Conservation (phyloP, 345 rosid genomes). For the Draba incana region DNA sequence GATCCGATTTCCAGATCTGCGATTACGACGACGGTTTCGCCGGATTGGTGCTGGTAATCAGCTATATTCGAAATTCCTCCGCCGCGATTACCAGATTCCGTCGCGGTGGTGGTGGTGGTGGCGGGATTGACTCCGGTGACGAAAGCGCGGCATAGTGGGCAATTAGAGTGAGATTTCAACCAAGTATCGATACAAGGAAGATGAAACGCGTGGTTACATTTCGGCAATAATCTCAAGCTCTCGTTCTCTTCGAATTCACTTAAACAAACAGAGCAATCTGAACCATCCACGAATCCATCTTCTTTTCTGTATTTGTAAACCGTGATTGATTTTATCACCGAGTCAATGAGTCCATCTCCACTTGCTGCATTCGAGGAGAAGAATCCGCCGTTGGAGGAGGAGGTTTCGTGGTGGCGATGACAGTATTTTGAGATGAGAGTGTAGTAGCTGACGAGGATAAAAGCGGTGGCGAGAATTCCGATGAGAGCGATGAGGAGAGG, state of each 20-base stretch:
- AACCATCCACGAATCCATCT: constrained; percentile 63
- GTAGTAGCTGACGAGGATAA: constrained; percentile 74
- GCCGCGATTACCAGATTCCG: constrained; percentile 12
- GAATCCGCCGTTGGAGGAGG: neutral
- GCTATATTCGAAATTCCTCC: constrained; percentile 1
- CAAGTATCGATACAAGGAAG: constrained; percentile 85
- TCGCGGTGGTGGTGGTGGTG: neutral
- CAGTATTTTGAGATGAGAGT: constrained; percentile 71
- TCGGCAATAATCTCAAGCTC: constrained; percentile 67
- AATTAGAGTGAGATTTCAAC: constrained; percentile 77
- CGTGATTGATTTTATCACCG: constrained; percentile 56
- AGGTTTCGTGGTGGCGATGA: constrained; percentile 41
- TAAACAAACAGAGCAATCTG: constrained; percentile 74
- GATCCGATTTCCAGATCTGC: constrained; percentile 46
- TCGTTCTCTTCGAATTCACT: constrained; percentile 77
- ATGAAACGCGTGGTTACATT: constrained; percentile 87
- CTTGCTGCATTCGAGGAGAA: neutral
- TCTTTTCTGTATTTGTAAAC: constrained; percentile 56
- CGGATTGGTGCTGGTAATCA: constrained; percentile 6
- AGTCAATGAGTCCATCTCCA: constrained; percentile 63
- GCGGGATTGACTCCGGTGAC: constrained; percentile 22
- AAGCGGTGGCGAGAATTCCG: constrained; percentile 70
- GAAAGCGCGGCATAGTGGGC: constrained; percentile 80
- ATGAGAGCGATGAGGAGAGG: constrained; percentile 77
- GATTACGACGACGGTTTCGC: constrained; percentile 47